Evolutionary conservation across 768 basidiomycete genomes (phyloP), one percentile per base, ranked within the genome.

Genomic region (Rubroboletus pulcherrimus): DNA sequence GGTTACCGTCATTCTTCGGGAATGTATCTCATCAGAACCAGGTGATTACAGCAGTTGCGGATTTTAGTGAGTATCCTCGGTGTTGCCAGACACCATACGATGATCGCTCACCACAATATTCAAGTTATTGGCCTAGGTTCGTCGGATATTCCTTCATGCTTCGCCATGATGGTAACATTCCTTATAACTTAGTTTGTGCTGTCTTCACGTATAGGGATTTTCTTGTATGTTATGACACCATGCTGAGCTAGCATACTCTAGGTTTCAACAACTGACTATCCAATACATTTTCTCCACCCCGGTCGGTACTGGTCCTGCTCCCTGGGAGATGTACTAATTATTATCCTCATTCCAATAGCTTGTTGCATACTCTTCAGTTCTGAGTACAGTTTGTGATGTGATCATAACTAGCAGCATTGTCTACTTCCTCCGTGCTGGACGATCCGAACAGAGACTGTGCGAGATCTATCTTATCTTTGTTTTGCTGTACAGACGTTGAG

Each of bases 101-200:
- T 43, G 19, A 15, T 53, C n/a, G n/a, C 51, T 55, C 10, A 56
- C 21, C 35, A 44, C 21, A 21, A 21, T 24, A n/a, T 53, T 7
- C 15, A 56, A 55, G 55, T 26, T 26, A 26, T 56, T 39, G 55
- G 55, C 17, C 17, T 54, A 56, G 55, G 55, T 56, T 29, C 31
- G 50, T 56, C 11, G 11, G 7, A 5, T 15, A 7, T 29, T 19
- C 30, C 17, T 19, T 45, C 35, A 29, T 11, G 7, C 14, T 39
- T 38, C 33, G 14, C 9, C 34, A 15, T 46, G 43, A 34, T 33
- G 4, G 30, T 45, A 37, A 54, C 38, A 9, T 45, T 19, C 10
- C 37, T 21, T 33, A 7, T 17, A 38, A 46, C 51, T n/a, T 24
- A 55, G 54, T 39, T 24, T 55, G 50, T 29, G 11, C 51, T 21